These are phyloP conservation scores for Petasospora fabianii DNA, from an alignment of 1,139 yeast species.

Conservation along the genomic window DNA sequence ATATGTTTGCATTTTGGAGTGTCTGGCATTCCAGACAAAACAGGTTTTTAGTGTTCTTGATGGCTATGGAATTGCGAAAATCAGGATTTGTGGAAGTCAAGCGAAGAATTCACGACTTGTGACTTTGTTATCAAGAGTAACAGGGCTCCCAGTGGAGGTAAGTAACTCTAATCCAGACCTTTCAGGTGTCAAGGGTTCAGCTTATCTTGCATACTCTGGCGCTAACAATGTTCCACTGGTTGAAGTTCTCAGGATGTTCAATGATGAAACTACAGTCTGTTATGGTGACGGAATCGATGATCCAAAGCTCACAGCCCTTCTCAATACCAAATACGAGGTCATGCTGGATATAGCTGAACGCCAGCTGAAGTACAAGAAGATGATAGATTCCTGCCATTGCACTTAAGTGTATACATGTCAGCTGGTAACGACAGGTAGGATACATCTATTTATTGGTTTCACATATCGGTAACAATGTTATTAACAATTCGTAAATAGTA, in stretches of 20 bases:
- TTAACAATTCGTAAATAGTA: no score
- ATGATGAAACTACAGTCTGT: constrained; percentile 5
- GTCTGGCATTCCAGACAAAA: constrained; percentile 46
- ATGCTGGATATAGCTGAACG: constrained; percentile 37
- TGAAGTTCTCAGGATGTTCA: constrained; percentile 10
- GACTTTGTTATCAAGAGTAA: constrained; percentile 28
- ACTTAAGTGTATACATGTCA: no score
- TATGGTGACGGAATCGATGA: background rate
- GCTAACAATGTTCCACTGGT: constrained; percentile 7
- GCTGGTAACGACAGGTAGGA: no score
- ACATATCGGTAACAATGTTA: no score
- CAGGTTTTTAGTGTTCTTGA: constrained; percentile 35
- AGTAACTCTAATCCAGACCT: constrained; percentile 25
- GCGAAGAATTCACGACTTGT: constrained; percentile 43
- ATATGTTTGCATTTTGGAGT: constrained; percentile 47
- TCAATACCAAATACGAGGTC: constrained; percentile 32
- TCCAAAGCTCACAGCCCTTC: constrained; percentile 15
- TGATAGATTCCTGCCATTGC: constrained; percentile 3
- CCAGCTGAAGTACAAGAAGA: constrained; percentile 26
- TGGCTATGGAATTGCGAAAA: constrained; percentile 27
- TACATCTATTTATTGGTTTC: no score
- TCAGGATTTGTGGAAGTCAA: constrained; percentile 50
- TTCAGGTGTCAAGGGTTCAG: constrained; percentile 40
- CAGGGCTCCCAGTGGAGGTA: constrained; percentile 29
- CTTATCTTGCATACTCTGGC: constrained; percentile 28